Evolutionary conservation across 495 filamentous ascomycete genomes (phyloP), one percentile per base, ranked within the genome.

Genomic region (Rhizodiscina lignyota): DNA sequence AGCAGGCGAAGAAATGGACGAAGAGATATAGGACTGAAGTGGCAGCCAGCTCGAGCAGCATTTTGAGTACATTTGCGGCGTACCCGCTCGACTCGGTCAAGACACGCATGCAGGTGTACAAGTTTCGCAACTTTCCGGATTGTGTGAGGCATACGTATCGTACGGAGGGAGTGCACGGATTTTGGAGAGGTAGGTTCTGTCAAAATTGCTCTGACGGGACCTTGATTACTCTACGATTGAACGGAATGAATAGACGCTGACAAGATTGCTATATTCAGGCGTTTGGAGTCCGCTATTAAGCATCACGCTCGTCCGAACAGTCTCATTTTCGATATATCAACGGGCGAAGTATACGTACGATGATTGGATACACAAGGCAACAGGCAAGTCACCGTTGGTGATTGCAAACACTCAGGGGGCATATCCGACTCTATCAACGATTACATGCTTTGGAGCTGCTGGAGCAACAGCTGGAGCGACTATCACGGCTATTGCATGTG

Each of bases 301-400:
- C 61, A 79, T 94, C 33, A 93, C 86, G 5, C 66, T 83, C 32
- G 85, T 93, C 36, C 74, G 86, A 23, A 89, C 87, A 15, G 67
- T 92, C 34, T 89, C 82, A n/a, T 93, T 94, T 51, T 86, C 83
- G 22, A 78, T 87, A 36, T 94, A 94, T 60, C 82, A 84, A 54
- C 67, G 66, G 24, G 77, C 81, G 26, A 94, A 93, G 58, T 72
- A 83, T 53, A 56, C 60, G 8, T 77, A 86, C 46, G 74, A 80
- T 26, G 52, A 47, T 3, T 75, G 66, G 66, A 65, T 81, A 48
- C 66, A 69, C 45, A 48, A 44, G 22, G 58, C 73, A 36, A 74
- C 76, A 30, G 81, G 79, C 18, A 60, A 66, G 31, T 77, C 79
- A 28, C 82, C 83, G 15, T 61, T 85, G 43, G 63, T 63, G 3